Evolutionary conservation across 2,329 filamentous ascomycete species (phyloP).

Genomic region (Sordariomycetes sp.): DNA sequence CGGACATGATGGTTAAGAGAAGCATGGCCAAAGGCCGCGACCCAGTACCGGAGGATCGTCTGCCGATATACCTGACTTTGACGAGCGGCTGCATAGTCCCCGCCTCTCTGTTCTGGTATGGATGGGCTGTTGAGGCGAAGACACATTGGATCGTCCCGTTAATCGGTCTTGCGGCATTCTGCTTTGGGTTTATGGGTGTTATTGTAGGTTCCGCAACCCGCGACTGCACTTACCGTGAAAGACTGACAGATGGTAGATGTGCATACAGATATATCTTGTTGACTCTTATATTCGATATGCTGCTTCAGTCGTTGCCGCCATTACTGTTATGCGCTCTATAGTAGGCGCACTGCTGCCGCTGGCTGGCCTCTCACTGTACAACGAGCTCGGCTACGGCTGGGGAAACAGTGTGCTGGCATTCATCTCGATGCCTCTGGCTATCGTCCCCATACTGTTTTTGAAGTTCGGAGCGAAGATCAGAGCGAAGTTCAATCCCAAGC

Average conservation of each 20-base stretch:
- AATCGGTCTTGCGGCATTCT: constrained; percentile 30
- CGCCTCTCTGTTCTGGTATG: constrained; percentile 7
- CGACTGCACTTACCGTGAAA: background rate
- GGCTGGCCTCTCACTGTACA: constrained; percentile 8
- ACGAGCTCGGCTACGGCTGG: constrained; percentile 10
- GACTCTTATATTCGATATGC: constrained; percentile 31
- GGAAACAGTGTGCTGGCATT: constrained; percentile 10
- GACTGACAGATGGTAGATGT: constrained; percentile 21
- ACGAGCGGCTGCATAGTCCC: constrained; percentile 4
- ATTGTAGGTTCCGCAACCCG: constrained; percentile 9
- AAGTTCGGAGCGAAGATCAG: background rate
- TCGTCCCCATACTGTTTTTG: background rate
- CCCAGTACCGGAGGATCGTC: constrained; percentile 1
- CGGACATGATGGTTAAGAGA: constrained; percentile 3
- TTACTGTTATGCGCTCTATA: constrained; percentile 39
- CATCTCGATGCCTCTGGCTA: constrained; percentile 2
- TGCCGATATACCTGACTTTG: background rate
- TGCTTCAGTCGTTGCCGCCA: constrained; percentile 41
- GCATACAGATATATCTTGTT: constrained; percentile 47
- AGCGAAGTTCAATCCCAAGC: background rate
- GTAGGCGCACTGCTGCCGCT: constrained; percentile 10
- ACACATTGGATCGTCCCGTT: constrained; percentile 41
- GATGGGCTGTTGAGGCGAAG: constrained; percentile 23
- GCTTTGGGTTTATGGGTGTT: constrained; percentile 20
- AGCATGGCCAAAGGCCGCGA: constrained; percentile 3